Base-by-base conservation (phyloP, 345 rosid genomes). In the Gossypium herbaceum region DNA sequence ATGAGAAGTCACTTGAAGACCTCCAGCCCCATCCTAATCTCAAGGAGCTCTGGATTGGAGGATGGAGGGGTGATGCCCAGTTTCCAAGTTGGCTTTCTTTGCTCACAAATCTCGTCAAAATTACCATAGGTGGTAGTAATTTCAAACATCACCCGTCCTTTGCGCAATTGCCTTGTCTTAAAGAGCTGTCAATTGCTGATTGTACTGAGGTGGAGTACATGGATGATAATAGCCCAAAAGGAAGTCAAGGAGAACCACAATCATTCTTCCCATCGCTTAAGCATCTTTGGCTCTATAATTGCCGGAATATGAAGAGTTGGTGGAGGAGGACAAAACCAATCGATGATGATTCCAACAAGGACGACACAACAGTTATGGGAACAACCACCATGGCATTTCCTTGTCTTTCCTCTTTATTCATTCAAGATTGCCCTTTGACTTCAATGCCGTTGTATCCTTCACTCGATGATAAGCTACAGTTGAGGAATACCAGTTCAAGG, bases 171-270 rank as follows among this genome's bases (percentile, higher is more conserved):
- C 43, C 19, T 15, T 19, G 7, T 61, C 43, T 34, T 34, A 0
- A 34, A 4, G 0, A 0, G 1, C 1, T 34, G 39, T 0, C 0
- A 0, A 34, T 34, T 0, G 0, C 0, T 34, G 0, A 0, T 34
- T 34, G 0, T 0, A 34, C 39, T 34, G 6, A 0, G 39, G 1
- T 34, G 39, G 1, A 0, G 39, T 34, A 34, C 39, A 34, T 34
- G 6, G 39, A 34, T 34, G 39, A 34, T 34, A 34, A 34, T 34
- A 34, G 7, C 1, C 39, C 0, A 34, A 34, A 34, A 34, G 6
- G 39, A 34, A 34, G 6, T 34, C 39, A 34, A 34, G 39, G 39
- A 34, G 39, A 34, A 34, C 1, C 39, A 4, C 1, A 34, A 34
- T 34, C 39, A 34, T 34, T 34, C 39, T 4, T 34, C 39, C 39